Evolutionary conservation across 2,329 filamentous ascomycete genomes (phyloP), one percentile per base, ranked within the genome.

Genomic region (Onygena corvina): DNA sequence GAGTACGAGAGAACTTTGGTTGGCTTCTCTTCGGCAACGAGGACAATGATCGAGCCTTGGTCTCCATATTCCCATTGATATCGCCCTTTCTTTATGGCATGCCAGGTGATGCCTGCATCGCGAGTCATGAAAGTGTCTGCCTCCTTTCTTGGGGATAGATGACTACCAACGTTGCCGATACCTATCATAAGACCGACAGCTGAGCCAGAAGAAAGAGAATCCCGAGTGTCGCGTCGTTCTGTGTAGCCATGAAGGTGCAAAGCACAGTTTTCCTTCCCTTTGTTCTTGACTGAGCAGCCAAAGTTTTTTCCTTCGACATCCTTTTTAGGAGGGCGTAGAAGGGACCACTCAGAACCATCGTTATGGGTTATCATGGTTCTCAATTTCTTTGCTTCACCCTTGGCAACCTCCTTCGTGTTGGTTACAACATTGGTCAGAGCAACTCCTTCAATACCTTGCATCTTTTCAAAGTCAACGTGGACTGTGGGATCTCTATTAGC

Each of bases 41-140:
- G 82, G 35, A 94, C 86, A 53, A 96, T 80, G 58, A 96, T 83
- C 4, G 87, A 92, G 23, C 92, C 92, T 64, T 94, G 87, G 59
- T 98, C 93, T 51, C 92, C 93, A 63, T 87, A 94, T 60, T 94
- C 86, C 87, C 88, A 98, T 60, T 84, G 83, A 73, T 88, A 94
- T 30, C 76, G 77, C 4, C 92, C 93, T 67, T 93, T 89, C 68
- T 85, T 90, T 53, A 90, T 80, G 51, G 81, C 79, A 55, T 76
- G 81, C 92, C 92, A 98, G 33, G 72, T 85, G 47, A 96, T 76
- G 49, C 93, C 93, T n/a, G 84, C 92, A 63, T 98, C 89, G 0
- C 76, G 76, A 8, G 87, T 93, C 72, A 96, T 83, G 68, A 90
- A 98, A 12, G 90, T 96, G 61, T 92, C 83, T 11, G 83, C 84